Evolutionary conservation across 2,329 filamentous ascomycete species (phyloP).

Genomic region (Aphanocladium album): DNA sequence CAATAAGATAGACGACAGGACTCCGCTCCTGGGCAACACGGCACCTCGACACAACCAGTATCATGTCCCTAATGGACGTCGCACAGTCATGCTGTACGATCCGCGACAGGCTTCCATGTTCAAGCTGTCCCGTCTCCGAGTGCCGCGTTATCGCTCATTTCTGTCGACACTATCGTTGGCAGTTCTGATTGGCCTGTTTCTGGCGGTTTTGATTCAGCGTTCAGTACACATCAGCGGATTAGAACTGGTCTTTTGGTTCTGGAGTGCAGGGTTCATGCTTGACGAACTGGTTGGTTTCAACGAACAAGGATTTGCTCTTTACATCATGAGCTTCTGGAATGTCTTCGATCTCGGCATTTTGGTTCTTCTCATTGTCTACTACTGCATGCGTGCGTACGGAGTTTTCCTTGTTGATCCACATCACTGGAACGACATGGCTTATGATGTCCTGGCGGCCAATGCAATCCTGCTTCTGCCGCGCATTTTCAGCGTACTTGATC

Average conservation of each 20-base stretch:
- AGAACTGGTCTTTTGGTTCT: constrained; percentile 93
- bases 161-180: constrained; percentile 84
- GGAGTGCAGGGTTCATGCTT: constrained; percentile 95
- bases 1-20: constrained; percentile 39
- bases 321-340: constrained; percentile 98
- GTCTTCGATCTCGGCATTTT: constrained; percentile 89
- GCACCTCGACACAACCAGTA: constrained; percentile 27
- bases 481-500: constrained; percentile 87
- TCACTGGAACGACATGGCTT: constrained; percentile 75
- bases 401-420: constrained; percentile 74
- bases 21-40: constrained; percentile 44
- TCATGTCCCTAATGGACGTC: constrained; percentile 46
- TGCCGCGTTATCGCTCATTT: constrained; percentile 87
- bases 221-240: constrained; percentile 76
- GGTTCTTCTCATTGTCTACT: constrained; percentile 79
- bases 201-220: constrained; percentile 72
- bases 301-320: constrained; percentile 91
- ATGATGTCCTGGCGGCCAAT: constrained; percentile 89
- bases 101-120: constrained; percentile 84
- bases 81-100: constrained; percentile 83
- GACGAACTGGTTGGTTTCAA: constrained; percentile 95
- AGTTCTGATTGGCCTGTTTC: constrained; percentile 76
- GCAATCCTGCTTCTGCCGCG: constrained; percentile 85
- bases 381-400: constrained; percentile 82
- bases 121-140: constrained; percentile 84